phyloP scores from a whole-genome alignment of 495 filamentous ascomycete genomes.

The Aspergillus nanangensis region DNA sequence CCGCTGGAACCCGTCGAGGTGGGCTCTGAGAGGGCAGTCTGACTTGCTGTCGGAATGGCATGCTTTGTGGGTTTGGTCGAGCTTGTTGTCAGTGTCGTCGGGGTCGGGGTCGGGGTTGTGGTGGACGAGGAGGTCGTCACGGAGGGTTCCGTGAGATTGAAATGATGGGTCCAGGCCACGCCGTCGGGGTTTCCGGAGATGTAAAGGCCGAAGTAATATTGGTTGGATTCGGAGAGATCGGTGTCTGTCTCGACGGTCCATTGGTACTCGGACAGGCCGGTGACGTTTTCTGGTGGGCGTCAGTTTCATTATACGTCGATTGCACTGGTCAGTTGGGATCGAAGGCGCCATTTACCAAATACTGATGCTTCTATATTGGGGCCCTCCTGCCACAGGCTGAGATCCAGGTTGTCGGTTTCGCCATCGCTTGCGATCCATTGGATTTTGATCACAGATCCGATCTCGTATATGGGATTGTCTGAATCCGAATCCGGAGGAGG shows the following conservation, averaged over 20 bases:
- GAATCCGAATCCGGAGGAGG: not conserved
- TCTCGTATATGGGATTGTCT: not conserved
- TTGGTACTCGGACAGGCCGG: not conserved
- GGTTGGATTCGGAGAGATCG: not conserved
- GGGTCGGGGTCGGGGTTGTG: not conserved
- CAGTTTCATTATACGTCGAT: not conserved
- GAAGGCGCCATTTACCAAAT: not conserved
- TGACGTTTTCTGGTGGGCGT: not conserved
- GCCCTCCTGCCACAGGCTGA: not conserved
- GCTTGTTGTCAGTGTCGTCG: not conserved
- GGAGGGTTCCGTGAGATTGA: not conserved
- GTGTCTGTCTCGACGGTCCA: not conserved
- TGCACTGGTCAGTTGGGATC: not conserved
- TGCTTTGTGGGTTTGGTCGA: not conserved
- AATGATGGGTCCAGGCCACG: not conserved
- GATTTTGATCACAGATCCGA: not conserved
- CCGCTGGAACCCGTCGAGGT: not conserved
- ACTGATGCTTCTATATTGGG: not conserved
- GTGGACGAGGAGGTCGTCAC: not conserved
- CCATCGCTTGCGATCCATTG: not conserved
- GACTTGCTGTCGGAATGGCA: not conserved
- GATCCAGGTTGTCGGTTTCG: not conserved
- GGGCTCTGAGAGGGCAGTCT: not conserved
- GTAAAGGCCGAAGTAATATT: not conserved
- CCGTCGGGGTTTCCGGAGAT: not conserved